Evolutionary conservation across 345 rosid genomes (phyloP).

Genomic region (Arabidopsis arenosa): DNA sequence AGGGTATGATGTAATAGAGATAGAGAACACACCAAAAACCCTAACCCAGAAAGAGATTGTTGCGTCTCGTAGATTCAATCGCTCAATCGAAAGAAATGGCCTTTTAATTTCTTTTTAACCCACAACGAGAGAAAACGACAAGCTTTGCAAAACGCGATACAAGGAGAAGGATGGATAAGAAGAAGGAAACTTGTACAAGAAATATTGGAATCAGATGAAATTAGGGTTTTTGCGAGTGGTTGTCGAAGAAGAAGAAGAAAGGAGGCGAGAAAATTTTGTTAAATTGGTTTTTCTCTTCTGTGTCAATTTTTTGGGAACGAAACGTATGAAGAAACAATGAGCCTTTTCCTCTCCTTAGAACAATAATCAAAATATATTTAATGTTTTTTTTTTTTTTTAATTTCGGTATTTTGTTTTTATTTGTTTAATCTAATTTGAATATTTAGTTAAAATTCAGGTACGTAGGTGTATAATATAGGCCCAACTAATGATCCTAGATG

Average conservation of each 20-base stretch:
- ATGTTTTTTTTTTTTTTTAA: background rate
- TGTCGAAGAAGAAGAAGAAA: slow-evolving; percentile 12
- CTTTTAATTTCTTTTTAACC: slow-evolving; percentile 9
- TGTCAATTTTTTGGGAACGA: slow-evolving; percentile 47
- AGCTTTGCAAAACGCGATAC: slow-evolving; percentile 21
- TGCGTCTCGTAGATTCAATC: slow-evolving; percentile 32
- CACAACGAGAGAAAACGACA: slow-evolving; percentile 13
- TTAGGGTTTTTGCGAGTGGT: slow-evolving; percentile 61
- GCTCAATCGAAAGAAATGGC: slow-evolving; percentile 51
- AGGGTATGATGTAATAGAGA: too few species aligned
- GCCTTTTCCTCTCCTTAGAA: slow-evolving; percentile 16
- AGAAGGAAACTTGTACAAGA: background rate
- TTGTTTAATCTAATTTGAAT: background rate
- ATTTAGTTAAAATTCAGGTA: background rate
- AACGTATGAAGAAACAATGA: slow-evolving; percentile 60
- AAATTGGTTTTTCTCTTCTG: slow-evolving; percentile 28
- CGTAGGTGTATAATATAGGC: slow-evolving; percentile 3
- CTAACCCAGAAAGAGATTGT: slow-evolving; percentile 32
- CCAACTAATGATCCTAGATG: background rate
- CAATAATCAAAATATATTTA: background rate
- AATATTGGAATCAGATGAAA: slow-evolving; percentile 29
- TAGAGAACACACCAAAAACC: slow-evolving; percentile 29
- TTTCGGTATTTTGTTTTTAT: background rate
- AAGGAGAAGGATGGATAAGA: slow-evolving; percentile 19
- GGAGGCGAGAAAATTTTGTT: slow-evolving; percentile 47